phyloP scores from a whole-genome alignment of 1,284 basidiomycete species.

The Melanopsichium pennsylvanicum region DNA sequence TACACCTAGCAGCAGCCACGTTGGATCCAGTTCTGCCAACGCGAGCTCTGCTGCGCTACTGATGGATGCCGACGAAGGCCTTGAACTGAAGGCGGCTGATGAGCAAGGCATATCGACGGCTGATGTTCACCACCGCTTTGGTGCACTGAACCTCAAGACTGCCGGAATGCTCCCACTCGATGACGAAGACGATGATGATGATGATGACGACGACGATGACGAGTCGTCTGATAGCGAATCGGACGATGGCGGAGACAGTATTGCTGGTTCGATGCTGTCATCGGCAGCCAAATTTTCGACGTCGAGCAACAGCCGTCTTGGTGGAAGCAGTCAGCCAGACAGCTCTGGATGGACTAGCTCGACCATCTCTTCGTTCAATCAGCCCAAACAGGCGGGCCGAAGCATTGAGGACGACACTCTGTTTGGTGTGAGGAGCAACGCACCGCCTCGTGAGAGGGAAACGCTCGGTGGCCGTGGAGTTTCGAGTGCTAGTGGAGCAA shows the following conservation, averaged over 20 bases:
- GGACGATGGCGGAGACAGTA: slow-evolving; percentile 28
- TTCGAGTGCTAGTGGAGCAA: not conserved
- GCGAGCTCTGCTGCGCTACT: slow-evolving; percentile 48
- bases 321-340: slow-evolving; percentile 28
- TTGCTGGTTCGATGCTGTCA: slow-evolving; percentile 35
- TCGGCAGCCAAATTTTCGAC: slow-evolving; percentile 38
- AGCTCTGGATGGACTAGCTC: slow-evolving; percentile 47
- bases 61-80: slow-evolving; percentile 54
- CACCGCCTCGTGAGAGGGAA: slow-evolving; percentile 19
- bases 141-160: slow-evolving; percentile 14
- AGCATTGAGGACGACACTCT: slow-evolving; percentile 62
- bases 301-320: slow-evolving; percentile 42
- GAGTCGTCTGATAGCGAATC: slow-evolving; percentile 42
- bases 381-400: slow-evolving; percentile 38
- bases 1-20: slow-evolving; percentile 22
- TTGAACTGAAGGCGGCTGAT: slow-evolving; percentile 25
- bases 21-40: slow-evolving; percentile 13
- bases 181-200: slow-evolving; percentile 41
- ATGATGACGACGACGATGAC: slow-evolving; percentile 47
- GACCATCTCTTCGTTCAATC: slow-evolving; percentile 44
- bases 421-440: slow-evolving; percentile 53
- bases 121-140: slow-evolving; percentile 23
- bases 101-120: slow-evolving; percentile 6
- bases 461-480: slow-evolving; percentile 2
- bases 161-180: slow-evolving; percentile 19